Evolutionary conservation across 2,329 filamentous ascomycete species (phyloP).

Genomic region (Scytalidium sp.): DNA sequence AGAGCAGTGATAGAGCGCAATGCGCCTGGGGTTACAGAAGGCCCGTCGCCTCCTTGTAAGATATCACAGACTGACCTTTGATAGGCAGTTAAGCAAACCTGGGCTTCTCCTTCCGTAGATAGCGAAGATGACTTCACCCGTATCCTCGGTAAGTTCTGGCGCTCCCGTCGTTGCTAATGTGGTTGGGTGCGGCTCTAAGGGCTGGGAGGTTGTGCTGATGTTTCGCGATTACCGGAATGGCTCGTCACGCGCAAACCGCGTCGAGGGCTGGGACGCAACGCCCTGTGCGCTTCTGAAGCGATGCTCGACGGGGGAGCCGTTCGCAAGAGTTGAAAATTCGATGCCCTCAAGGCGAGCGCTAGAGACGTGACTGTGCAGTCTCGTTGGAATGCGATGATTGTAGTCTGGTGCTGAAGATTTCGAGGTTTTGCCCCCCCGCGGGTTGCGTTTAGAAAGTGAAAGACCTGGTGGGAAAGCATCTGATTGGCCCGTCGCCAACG

Average conservation of each 20-base stretch:
- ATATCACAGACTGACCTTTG: conserved; percentile 11
- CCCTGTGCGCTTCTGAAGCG: not conserved
- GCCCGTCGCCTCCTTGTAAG: conserved; percentile 12
- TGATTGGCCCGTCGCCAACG: not conserved
- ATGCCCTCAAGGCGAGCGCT: not conserved
- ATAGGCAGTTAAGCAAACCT: not conserved
- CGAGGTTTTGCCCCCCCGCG: not conserved
- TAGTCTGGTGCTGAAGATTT: not conserved
- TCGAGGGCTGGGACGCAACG: not conserved
- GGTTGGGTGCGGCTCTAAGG: not conserved
- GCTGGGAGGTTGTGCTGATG: not conserved
- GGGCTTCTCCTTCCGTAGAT: not conserved
- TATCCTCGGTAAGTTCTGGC: not conserved
- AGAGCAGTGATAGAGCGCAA: conserved; percentile 2
- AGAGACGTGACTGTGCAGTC: not conserved
- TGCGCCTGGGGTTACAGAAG: conserved; percentile 9
- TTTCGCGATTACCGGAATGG: not conserved
- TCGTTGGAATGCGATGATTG: not conserved
- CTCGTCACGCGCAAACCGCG: not conserved
- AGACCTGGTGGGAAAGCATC: not conserved
- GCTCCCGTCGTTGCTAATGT: not conserved
- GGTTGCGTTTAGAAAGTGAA: not conserved
- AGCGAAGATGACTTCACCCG: not conserved
- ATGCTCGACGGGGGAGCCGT: not conserved
- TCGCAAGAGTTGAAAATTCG: not conserved